Evolutionary conservation across 148 eudicot species (phyloP).

Genomic region (Vaccinium vitisidaea): DNA sequence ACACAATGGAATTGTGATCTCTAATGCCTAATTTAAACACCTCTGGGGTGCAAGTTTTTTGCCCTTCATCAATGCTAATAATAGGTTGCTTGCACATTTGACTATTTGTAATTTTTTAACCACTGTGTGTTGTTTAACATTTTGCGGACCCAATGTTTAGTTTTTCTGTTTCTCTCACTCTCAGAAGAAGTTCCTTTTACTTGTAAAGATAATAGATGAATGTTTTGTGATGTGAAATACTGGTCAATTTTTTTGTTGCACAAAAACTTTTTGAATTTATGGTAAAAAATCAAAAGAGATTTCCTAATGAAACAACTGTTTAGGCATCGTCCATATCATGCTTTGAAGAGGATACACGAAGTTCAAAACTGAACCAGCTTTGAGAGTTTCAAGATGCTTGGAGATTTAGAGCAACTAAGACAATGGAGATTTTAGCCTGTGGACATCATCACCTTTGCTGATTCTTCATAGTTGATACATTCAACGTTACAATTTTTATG

Average conservation of each 20-base stretch:
- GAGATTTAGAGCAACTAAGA: not conserved
- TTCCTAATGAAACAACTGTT: no score
- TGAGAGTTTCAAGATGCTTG: not conserved
- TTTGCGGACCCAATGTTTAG: not conserved
- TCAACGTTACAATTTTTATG: not conserved
- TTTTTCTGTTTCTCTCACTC: not conserved
- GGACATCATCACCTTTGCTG: not conserved
- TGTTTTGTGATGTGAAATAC: no score
- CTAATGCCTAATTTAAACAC: not conserved
- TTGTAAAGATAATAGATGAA: not conserved
- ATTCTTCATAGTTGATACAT: not conserved
- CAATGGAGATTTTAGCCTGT: not conserved
- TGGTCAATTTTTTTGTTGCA: no score
- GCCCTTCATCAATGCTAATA: not conserved
- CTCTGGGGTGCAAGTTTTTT: not conserved
- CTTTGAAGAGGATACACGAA: not conserved
- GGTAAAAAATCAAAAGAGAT: no score
- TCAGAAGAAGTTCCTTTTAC: not conserved
- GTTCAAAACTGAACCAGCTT: not conserved
- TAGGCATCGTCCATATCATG: no score
- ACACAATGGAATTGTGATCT: not conserved
- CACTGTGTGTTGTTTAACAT: not conserved
- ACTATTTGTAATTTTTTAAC: not conserved
- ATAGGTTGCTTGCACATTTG: not conserved
- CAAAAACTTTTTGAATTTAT: no score